phyloP scores from a whole-genome alignment of 345 rosid genomes.

The Populus deltoides region DNA sequence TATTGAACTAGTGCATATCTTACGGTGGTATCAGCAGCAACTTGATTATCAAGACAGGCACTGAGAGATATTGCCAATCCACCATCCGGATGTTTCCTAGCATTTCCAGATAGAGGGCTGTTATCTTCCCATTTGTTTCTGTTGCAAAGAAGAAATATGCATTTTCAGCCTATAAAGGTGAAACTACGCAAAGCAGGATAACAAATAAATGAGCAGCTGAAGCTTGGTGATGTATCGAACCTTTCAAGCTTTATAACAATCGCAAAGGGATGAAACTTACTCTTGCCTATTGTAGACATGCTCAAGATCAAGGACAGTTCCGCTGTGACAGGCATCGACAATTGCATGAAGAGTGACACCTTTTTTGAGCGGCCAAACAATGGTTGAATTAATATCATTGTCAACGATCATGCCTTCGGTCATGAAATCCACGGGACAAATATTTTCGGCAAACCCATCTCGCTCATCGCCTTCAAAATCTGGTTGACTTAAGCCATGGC shows the following conservation, averaged over 20 bases:
- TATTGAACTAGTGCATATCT: not conserved
- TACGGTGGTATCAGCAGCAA: slow-evolving; percentile 23
- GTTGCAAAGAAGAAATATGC: not conserved
- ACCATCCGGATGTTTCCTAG: slow-evolving; percentile 22
- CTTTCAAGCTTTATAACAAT: not conserved
- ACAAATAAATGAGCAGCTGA: not conserved
- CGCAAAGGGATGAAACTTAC: slow-evolving; percentile 22
- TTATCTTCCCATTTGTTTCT: slow-evolving; percentile 36
- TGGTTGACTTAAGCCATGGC: slow-evolving; percentile 50
- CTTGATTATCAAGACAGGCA: slow-evolving; percentile 20
- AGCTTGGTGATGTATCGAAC: not conserved
- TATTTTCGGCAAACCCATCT: slow-evolving; percentile 60
- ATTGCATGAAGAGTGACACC: slow-evolving; percentile 63
- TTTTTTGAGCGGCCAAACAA: slow-evolving; percentile 41
- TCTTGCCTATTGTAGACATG: slow-evolving; percentile 24
- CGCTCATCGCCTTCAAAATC: slow-evolving; percentile 44
- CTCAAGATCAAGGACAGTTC: slow-evolving; percentile 57
- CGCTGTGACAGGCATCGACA: slow-evolving; percentile 69
- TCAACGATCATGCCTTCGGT: slow-evolving; percentile 49
- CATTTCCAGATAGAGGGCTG: slow-evolving; percentile 23
- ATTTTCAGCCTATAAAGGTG: not conserved
- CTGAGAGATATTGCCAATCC: slow-evolving; percentile 24
- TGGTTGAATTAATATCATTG: slow-evolving; percentile 40
- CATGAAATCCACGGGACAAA: slow-evolving; percentile 52
- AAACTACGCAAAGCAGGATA: not conserved